phyloP scores from a whole-genome alignment of 2,329 filamentous ascomycete genomes.

The Botrytis deweyae region DNA sequence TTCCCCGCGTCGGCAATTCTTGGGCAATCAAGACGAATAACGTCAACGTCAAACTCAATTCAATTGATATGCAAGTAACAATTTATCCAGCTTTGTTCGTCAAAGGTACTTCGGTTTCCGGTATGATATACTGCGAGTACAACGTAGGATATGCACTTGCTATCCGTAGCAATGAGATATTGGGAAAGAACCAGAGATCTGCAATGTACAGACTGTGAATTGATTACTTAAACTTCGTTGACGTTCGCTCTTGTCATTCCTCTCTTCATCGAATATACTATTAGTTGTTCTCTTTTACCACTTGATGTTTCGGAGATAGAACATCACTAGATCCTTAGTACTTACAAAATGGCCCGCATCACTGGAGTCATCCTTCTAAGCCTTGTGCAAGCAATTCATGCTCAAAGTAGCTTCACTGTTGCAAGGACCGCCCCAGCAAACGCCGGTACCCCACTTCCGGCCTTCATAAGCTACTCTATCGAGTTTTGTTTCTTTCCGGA shows the following conservation, averaged over 20 bases:
- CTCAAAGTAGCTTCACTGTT: conserved; percentile 17
- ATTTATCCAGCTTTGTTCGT: background rate
- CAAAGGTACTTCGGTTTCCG: background rate
- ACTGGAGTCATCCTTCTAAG: conserved; percentile 2
- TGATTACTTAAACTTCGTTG: conserved; percentile 6
- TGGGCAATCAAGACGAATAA: background rate
- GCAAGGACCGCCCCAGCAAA: conserved; percentile 24
- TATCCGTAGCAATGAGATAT: conserved; percentile 16
- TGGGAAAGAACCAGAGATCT: background rate
- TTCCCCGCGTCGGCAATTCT: background rate
- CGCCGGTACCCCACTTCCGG: conserved; percentile 37
- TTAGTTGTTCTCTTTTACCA: background rate
- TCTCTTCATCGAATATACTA: background rate
- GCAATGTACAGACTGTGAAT: background rate
- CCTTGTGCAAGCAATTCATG: conserved; percentile 10
- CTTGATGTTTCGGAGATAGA: background rate
- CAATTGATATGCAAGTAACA: background rate
- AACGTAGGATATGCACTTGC: conserved; percentile 13
- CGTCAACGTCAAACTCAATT: background rate
- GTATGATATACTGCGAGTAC: conserved; percentile 14
- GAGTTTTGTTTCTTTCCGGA: conserved; percentile 54
- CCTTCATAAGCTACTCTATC: conserved; percentile 53
- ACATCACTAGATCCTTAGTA: background rate
- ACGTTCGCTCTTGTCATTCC: background rate
- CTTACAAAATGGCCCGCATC: conserved; percentile 2